Base-by-base conservation (phyloP, 352 stramenopile genomes). In the Globisporangium viniferum region DNA sequence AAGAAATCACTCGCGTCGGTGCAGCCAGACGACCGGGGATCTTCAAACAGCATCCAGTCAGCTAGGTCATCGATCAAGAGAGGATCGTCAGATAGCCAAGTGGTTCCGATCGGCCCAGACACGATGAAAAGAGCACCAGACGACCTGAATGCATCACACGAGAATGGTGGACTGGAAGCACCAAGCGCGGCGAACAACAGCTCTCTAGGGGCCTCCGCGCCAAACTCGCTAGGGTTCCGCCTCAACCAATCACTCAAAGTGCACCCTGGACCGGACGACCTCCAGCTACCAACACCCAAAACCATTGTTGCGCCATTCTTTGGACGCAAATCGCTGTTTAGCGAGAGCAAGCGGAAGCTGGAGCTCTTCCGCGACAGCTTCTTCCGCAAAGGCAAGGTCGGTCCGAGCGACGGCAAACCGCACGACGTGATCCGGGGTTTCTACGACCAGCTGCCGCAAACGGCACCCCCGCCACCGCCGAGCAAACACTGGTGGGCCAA, bases 391-490 rank as follows among this genome's bases (percentile, higher is more conserved):
- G 36, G 57, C 24, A 69, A 69, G 22, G 67, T 66, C 51, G 67
- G 56, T n/a, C 69, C 77, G 2, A 72, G 71, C 15, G 57, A 75
- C 14, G 57, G 69, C 0, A 73, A 72, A 24, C 66, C 33, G 12
- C 71, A 61, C 1, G 81, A 89, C 49, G 76, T 69, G 20, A 88
- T 90, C 35, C 77, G 81, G 22, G 78, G 81, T 2, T 90, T 84
- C 33, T 89, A 89, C 24, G 74, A 90, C 14, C 73, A 81, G 31
- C 74, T 86, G 14, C 57, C 77, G 7, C 76, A 73, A 33, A 67
- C 77, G 5, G 64, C 69, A 3, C 61, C 65, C 1, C 69, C 71
- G 2, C 51, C 69, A 39, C 49, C 51, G 2, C 60, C 57, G 0
- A 59, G 27, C 2, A 66, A 62, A 3, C 68, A 66, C 24, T 83